phyloP scores from a whole-genome alignment of 768 basidiomycete species.

The Tephrocybe sp. region DNA sequence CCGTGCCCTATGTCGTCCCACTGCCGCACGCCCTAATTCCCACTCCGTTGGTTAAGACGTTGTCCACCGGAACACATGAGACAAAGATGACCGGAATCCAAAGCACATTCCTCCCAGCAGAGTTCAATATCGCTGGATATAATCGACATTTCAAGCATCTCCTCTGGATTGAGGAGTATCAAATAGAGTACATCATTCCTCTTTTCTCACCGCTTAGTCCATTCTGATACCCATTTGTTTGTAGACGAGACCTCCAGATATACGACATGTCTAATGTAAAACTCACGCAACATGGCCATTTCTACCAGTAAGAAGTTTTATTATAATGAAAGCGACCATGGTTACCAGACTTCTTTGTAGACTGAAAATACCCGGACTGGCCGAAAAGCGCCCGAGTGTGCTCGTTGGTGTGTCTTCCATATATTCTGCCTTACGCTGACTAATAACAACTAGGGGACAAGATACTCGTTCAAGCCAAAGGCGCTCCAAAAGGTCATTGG shows the following conservation, averaged over 20 bases:
- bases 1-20: slow-evolving; percentile 39
- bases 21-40: slow-evolving; percentile 46
- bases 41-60: slow-evolving; percentile 23
- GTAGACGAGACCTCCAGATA: slow-evolving; percentile 38
- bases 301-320: slow-evolving; percentile 36
- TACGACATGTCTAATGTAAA: slow-evolving; percentile 37
- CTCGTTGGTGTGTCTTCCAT: slow-evolving; percentile 43
- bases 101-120: slow-evolving; percentile 38
- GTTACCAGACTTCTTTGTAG: slow-evolving; percentile 20
- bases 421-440: background rate
- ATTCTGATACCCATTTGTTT: background rate
- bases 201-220: background rate
- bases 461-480: slow-evolving; percentile 49
- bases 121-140: slow-evolving; percentile 39
- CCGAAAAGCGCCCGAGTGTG: slow-evolving; percentile 58
- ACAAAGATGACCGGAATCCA: slow-evolving; percentile 31
- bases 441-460: slow-evolving; percentile 43
- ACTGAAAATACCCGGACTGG: slow-evolving; percentile 48
- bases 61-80: slow-evolving; percentile 28
- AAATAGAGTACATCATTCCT: slow-evolving; percentile 26
- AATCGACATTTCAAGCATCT: slow-evolving; percentile 47
- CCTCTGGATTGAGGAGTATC: slow-evolving; percentile 42
- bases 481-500: slow-evolving; percentile 44
- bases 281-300: slow-evolving; percentile 27
- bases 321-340: background rate